Evolutionary conservation across 768 basidiomycete species (phyloP).

Genomic region (Pleurotus tuoliensis): DNA sequence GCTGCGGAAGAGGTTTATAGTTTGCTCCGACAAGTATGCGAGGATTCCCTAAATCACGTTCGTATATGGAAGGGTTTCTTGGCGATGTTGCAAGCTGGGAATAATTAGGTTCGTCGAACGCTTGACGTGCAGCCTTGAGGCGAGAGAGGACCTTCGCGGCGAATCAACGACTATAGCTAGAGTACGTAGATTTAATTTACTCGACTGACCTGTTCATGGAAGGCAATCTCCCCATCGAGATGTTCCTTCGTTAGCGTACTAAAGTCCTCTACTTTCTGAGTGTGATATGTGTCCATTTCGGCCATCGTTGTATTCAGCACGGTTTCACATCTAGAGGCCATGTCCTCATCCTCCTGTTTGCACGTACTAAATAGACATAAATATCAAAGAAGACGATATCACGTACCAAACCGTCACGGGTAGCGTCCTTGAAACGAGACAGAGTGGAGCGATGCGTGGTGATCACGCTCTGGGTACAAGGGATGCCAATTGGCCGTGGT

Average conservation of each 20-base stretch:
- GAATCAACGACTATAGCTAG: background rate
- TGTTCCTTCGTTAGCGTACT: slow-evolving; percentile 54
- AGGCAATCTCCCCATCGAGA: slow-evolving; percentile 73
- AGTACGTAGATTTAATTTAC: background rate
- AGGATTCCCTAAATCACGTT: slow-evolving; percentile 64
- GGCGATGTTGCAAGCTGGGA: slow-evolving; percentile 44
- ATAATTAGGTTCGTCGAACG: slow-evolving; percentile 48
- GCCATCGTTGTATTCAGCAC: slow-evolving; percentile 87
- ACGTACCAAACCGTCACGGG: slow-evolving; percentile 32
- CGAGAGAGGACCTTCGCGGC: slow-evolving; percentile 48
- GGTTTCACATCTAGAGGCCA: slow-evolving; percentile 78
- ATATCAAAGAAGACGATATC: background rate
- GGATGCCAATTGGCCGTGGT: no score
- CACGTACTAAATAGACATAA: background rate
- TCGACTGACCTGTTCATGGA: slow-evolving; percentile 61
- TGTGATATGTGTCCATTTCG: slow-evolving; percentile 79
- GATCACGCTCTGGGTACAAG: slow-evolving; percentile 48
- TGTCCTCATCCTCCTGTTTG: slow-evolving; percentile 54
- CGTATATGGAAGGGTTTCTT: slow-evolving; percentile 69
- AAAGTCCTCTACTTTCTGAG: slow-evolving; percentile 72
- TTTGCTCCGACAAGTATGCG: slow-evolving; percentile 26
- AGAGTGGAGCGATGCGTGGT: slow-evolving; percentile 75
- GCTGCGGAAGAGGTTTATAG: slow-evolving; percentile 57
- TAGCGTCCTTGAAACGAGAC: slow-evolving; percentile 58
- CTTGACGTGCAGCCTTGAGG: slow-evolving; percentile 51